Evolutionary conservation across 345 rosid species (phyloP), one percentile per base, ranked within the genome.

Genomic region (Microthlaspi erraticum): DNA sequence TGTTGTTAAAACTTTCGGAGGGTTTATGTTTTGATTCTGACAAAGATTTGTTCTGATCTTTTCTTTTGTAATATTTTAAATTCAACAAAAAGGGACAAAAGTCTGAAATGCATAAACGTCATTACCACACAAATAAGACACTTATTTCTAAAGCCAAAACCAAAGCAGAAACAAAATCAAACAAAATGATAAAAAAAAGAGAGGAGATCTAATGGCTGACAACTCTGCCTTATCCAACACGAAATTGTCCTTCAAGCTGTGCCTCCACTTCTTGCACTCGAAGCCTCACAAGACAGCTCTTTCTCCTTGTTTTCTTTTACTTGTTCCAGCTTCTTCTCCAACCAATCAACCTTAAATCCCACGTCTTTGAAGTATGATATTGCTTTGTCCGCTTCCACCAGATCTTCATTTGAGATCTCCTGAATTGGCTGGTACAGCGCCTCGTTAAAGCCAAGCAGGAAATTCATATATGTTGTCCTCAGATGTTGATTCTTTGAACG

Each of bases 301-400:
- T 39, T 62, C 34, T 71, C 69, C 46, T 50, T 71, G 37, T 16
- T 71, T 54, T 51, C 39, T 18, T 16, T 49, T 0, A 71, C 33
- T 37, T 12, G 41, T 8, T 60, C 68, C 5, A 68, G 43, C n/a
- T 17, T 68, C 18, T 43, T 56, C 54, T 68, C 54, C 44, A 68
- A 19, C 73, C 74, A 70, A 51, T 60, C 63, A 26, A 70, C 57
- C 60, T 70, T 14, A 32, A 70, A 51, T 0, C 68, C 68, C 4
- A 7, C 59, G 10, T 48, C 23, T 39, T 70, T 61, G 48, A 48
- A 1, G 5, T 55, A 44, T 14, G 46, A 50, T 26, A 69, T 1
- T 2, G 59, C 41, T 2, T 37, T n/a, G 13, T 49, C 39, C 4
- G 29, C 64, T 7, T 57, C 53, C 10, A 34, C 64, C 5, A 56